Conservation (phyloP, 129 eudicot species). For the Centaurea solstitialis region DNA sequence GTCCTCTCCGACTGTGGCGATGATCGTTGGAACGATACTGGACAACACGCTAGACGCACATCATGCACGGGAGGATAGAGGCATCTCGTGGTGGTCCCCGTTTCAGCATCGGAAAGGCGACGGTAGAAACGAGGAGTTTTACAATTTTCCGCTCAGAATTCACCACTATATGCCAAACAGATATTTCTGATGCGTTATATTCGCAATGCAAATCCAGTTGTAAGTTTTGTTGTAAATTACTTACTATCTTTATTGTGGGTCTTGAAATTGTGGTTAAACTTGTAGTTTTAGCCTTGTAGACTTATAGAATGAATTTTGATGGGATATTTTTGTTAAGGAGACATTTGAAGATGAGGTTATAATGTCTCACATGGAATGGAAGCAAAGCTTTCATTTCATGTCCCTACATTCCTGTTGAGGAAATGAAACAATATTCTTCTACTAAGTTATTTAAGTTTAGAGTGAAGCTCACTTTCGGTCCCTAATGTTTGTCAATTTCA, state of each 20-base stretch:
- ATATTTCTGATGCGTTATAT: constrained; percentile 38
- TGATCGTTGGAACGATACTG: constrained; percentile 67
- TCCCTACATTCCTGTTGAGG: not conserved
- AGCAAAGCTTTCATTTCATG: not conserved
- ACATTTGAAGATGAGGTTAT: not conserved
- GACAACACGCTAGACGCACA: constrained; percentile 81
- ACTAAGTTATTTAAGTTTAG: no score
- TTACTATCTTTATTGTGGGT: constrained; percentile 7
- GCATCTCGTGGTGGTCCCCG: constrained; percentile 91
- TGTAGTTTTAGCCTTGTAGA: constrained; percentile 24
- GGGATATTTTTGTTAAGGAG: constrained; percentile 16
- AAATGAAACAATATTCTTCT: not conserved
- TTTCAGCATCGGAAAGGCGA: constrained; percentile 82
- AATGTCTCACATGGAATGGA: not conserved
- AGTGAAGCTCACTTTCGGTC: no score
- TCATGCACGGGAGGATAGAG: constrained; percentile 62
- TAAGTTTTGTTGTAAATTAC: constrained; percentile 33
- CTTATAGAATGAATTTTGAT: constrained; percentile 21
- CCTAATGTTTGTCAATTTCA: no score
- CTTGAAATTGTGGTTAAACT: constrained; percentile 18
- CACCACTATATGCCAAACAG: constrained; percentile 74
- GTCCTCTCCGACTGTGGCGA: constrained; percentile 83
- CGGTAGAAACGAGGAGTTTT: constrained; percentile 83
- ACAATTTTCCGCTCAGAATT: constrained; percentile 72
- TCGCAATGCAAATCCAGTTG: not conserved